These are phyloP conservation scores for Cetradonia linearis DNA, from an alignment of 495 filamentous ascomycete genomes.

Conservation along the genomic window DNA sequence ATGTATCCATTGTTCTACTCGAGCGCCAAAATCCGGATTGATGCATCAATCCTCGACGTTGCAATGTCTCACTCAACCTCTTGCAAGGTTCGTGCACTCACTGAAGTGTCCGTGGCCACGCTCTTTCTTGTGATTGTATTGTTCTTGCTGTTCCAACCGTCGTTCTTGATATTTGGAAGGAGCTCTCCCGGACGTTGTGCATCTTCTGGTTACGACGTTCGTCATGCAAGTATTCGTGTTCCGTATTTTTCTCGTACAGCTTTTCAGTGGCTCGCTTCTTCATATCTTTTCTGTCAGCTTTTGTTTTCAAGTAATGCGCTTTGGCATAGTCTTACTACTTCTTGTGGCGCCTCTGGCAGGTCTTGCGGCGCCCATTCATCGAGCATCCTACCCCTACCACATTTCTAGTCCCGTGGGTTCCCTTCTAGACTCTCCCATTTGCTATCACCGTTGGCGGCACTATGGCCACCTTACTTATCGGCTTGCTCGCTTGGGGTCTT, in stretches of 20 bases:
- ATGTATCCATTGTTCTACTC: not conserved
- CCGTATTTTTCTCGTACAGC: not conserved
- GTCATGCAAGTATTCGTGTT: not conserved
- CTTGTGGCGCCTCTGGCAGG: conserved; percentile 14
- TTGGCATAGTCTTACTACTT: conserved; percentile 6
- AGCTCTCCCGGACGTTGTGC: not conserved
- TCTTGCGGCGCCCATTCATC: conserved; percentile 14
- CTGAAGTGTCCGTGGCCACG: not conserved
- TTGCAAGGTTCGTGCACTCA: not conserved
- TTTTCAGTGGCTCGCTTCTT: not conserved
- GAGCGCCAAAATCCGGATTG: not conserved
- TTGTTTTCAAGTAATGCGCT: conserved; percentile 6
- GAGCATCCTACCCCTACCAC: conserved; percentile 4
- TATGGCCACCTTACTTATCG: conserved; percentile 18
- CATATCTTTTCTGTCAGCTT: not conserved
- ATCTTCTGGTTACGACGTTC: not conserved
- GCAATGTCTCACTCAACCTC: not conserved
- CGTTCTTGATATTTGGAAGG: not conserved
- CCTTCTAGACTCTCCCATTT: not conserved
- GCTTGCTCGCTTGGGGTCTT: conserved; percentile 14
- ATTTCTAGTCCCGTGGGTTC: not conserved
- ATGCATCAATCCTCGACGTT: not conserved
- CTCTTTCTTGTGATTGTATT: not conserved
- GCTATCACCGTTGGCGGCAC: conserved; percentile 12
- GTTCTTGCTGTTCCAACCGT: not conserved